Percentiles rank a stretch among this genome's conserved stretches.
Evolutionary conservation across 2,329 filamentous ascomycete species (phyloP).

Genomic region (Fusarium camptoceras): DNA sequence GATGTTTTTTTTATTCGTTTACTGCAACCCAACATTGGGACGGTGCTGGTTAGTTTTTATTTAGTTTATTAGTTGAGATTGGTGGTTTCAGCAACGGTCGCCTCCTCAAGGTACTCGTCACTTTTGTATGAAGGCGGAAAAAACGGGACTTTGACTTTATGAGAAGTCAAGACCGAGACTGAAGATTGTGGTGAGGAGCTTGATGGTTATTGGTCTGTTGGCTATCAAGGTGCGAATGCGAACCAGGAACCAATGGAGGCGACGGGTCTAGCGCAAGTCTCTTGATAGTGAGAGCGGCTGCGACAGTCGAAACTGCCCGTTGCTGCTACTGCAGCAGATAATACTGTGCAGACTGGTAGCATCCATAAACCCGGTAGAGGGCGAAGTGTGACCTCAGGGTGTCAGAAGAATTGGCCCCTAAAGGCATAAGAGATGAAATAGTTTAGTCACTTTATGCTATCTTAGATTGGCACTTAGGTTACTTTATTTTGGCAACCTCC

Average conservation of each 20-base stretch:
- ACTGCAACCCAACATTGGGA: constrained; percentile 8
- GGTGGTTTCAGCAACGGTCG: constrained; percentile 37
- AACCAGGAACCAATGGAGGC: constrained; percentile 36
- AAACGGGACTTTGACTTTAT: constrained; percentile 12
- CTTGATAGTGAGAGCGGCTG: constrained; percentile 10
- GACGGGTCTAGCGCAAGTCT: constrained; percentile 30
- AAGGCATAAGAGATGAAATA: too few relatives aligned
- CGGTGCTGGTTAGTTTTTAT: neutral
- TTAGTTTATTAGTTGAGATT: constrained; percentile 5
- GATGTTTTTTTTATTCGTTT: neutral
- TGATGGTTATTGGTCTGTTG: constrained; percentile 36
- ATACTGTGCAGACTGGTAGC: constrained; percentile 20
- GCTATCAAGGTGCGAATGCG: constrained; percentile 28
- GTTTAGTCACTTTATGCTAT: too few relatives aligned
- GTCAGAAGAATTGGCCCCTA: too few relatives aligned
- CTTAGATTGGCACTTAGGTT: too few relatives aligned
- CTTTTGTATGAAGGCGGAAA: constrained; percentile 22
- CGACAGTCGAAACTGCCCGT: constrained; percentile 22
- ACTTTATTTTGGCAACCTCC: too few relatives aligned
- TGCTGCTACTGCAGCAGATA: constrained; percentile 22
- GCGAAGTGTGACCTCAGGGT: too few relatives aligned
- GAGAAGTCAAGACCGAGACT: constrained; percentile 3
- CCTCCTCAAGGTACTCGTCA: constrained; percentile 26
- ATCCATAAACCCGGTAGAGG: constrained; percentile 22
- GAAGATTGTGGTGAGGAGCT: constrained; percentile 23